phyloP scores from a whole-genome alignment of 108 stramenopile species.

The Mayamaea pseudoterrestris region DNA sequence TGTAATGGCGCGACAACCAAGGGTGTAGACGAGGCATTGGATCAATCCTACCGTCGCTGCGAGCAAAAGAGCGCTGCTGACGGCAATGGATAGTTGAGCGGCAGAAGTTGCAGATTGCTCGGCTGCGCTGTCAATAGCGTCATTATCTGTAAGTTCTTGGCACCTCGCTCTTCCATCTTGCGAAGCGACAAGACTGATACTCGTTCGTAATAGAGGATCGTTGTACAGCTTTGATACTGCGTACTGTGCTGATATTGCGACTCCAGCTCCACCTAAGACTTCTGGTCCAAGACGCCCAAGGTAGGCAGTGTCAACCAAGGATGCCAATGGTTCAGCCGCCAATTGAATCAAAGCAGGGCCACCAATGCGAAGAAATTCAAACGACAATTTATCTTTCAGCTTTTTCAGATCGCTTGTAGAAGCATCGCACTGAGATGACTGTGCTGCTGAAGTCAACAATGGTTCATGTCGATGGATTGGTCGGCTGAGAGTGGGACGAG shows the following conservation, averaged over 20 bases:
- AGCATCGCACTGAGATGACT: too few species aligned
- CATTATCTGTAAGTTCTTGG: neutral
- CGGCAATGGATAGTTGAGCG: slow-evolving; percentile 52
- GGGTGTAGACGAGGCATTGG: slow-evolving; percentile 63
- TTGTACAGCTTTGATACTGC: slow-evolving; percentile 83
- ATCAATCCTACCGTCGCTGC: slow-evolving; percentile 68
- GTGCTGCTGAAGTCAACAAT: too few species aligned
- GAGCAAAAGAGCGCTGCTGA: slow-evolving; percentile 74
- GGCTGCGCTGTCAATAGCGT: neutral
- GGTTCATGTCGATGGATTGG: too few species aligned
- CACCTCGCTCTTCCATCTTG: slow-evolving; percentile 53
- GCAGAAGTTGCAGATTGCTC: slow-evolving; percentile 9
- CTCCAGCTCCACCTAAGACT: slow-evolving; percentile 85
- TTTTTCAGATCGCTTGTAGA: too few species aligned
- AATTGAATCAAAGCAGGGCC: slow-evolving; percentile 81
- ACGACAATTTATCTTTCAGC: slow-evolving; percentile 32
- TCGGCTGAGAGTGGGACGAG: too few species aligned
- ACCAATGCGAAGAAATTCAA: slow-evolving; percentile 76
- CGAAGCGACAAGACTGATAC: slow-evolving; percentile 80
- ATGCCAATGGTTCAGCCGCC: slow-evolving; percentile 86
- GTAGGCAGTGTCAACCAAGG: slow-evolving; percentile 83
- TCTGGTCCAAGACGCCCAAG: slow-evolving; percentile 71
- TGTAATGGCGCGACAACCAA: slow-evolving; percentile 44
- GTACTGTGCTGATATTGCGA: slow-evolving; percentile 87
- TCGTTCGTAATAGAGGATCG: slow-evolving; percentile 82